These are phyloP conservation scores for Penicillium sp. DNA, from an alignment of 2,329 filamentous ascomycete genomes.

Conservation along the genomic window DNA sequence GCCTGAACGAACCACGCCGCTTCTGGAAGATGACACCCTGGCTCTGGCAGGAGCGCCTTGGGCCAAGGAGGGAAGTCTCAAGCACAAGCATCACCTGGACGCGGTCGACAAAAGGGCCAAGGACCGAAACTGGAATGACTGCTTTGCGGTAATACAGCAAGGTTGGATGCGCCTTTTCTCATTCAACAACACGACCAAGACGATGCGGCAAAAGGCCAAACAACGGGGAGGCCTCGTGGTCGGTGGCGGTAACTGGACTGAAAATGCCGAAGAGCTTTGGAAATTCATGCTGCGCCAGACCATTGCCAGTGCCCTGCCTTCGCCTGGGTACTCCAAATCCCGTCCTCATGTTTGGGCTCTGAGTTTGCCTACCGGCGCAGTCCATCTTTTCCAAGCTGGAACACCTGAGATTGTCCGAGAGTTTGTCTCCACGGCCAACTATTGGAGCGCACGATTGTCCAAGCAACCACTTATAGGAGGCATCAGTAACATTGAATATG, in stretches of 20 bases:
- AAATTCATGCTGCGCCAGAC: slow-evolving; percentile 86
- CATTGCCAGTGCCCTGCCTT: slow-evolving; percentile 81
- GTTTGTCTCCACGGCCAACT: slow-evolving; percentile 91
- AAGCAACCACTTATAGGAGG: slow-evolving; percentile 90
- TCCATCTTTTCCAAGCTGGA: slow-evolving; percentile 97
- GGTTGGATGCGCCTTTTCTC: slow-evolving; percentile 92
- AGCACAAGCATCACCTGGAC: slow-evolving; percentile 95
- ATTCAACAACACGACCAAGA: slow-evolving; percentile 75
- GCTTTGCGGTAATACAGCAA: slow-evolving; percentile 93
- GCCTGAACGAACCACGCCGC: slow-evolving; percentile 56
- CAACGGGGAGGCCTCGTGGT: slow-evolving; percentile 64
- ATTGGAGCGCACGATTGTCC: slow-evolving; percentile 92
- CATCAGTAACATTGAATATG: slow-evolving; percentile 95
- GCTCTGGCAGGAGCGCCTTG: slow-evolving; percentile 92
- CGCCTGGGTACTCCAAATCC: slow-evolving; percentile 86
- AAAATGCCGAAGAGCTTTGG: slow-evolving; percentile 86
- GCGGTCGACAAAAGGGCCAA: slow-evolving; percentile 86
- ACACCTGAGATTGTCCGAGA: slow-evolving; percentile 92
- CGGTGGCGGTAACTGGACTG: slow-evolving; percentile 96
- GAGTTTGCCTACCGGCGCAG: slow-evolving; percentile 84
- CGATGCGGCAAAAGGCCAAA: slow-evolving; percentile 60
- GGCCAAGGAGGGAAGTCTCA: slow-evolving; percentile 94
- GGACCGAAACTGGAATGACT: slow-evolving; percentile 90
- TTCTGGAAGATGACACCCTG: slow-evolving; percentile 88
- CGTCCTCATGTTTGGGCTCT: slow-evolving; percentile 92